A percentile compares a stretch with the other conserved stretches of the same genome.
These are phyloP conservation scores for Wickerhamiella allomyrinae DNA, from an alignment of 805 yeast species.

Conservation along the genomic window DNA sequence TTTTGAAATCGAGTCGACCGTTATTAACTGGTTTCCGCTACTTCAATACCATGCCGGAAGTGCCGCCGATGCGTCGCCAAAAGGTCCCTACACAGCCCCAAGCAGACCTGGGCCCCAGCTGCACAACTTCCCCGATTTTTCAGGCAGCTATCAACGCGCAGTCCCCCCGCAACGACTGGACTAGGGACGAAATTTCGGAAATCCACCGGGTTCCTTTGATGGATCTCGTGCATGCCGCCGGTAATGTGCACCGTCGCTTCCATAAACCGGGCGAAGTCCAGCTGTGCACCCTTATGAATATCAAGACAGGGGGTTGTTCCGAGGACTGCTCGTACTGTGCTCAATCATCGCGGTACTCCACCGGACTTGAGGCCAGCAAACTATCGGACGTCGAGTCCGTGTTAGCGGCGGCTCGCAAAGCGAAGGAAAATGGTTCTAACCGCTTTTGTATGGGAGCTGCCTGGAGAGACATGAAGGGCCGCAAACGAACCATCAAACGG, in stretches of 20 bases:
- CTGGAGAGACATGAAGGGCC: slow-evolving; percentile 73
- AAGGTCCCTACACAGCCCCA: not conserved
- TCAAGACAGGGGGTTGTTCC: slow-evolving; percentile 69
- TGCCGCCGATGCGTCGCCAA: not conserved
- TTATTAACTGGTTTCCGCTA: not conserved
- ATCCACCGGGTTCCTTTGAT: slow-evolving; percentile 54
- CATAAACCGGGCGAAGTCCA: slow-evolving; percentile 62
- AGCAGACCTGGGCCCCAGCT: not conserved
- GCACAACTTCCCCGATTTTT: not conserved
- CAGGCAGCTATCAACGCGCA: not conserved
- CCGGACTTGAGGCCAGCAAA: slow-evolving; percentile 60
- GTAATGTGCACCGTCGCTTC: slow-evolving; percentile 47
- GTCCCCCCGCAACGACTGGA: slow-evolving; percentile 30
- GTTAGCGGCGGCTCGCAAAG: slow-evolving; percentile 44
- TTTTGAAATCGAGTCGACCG: not conserved
- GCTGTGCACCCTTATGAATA: slow-evolving; percentile 58
- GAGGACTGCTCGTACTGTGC: slow-evolving; percentile 77
- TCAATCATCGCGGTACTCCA: slow-evolving; percentile 52
- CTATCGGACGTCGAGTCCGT: slow-evolving; percentile 50
- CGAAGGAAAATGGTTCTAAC: slow-evolving; percentile 58
- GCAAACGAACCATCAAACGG: slow-evolving; percentile 49
- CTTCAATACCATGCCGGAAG: not conserved
- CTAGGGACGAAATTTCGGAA: slow-evolving; percentile 41
- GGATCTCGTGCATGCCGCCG: slow-evolving; percentile 46
- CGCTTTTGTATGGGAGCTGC: slow-evolving; percentile 81